Base-by-base conservation (phyloP, 257 asterid genomes). In the Nicotiana knightiana region DNA sequence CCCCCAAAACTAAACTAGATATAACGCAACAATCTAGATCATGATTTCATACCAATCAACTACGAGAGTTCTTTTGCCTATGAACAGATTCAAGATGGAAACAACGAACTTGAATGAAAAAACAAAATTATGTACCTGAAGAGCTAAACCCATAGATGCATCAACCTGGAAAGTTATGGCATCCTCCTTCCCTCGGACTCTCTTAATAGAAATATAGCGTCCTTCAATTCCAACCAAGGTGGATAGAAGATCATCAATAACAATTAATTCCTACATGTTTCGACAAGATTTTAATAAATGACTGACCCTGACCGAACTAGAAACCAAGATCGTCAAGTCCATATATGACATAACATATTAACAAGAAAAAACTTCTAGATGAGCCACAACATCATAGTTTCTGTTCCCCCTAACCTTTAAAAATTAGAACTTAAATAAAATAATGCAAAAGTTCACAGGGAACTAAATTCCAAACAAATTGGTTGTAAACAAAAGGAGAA, bases 141-240 rank as follows among this genome's bases (percentile, higher is more conserved):
- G 97, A 61, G 95, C 88, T 85, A 96, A 89, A 90, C 93, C 99
- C 99, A 96, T 94, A 35, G 99, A 96, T 63, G 97, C 90, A 75
- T 94, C 99, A 79, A 93, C 93, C 68, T 94, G 93, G 81, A 92
- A 94, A 64, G 86, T 81, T 37, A 89, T 83, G 83, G 28, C 46
- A 84, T 91, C 89, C 79, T 87, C 97, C 89, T 89, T 91, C 83
- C 93, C 97, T 10, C 83, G 90, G 64, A 85, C 89, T 85, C 86
- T 88, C 84, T 84, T 91, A 64, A 94, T 90, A 76, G 97, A 92
- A 82, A 89, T 90, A 78, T 96, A 96, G 11, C 95, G 88, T 67
- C 99, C 99, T 83, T 96, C 99, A 84, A 94, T 89, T 82, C 99
- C 99, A 84, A 91, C 90, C 93, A 96, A 80, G 37, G 93, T 89